Base-by-base conservation (phyloP, 306 rosid species). In the Trichosanthes truncata region DNA sequence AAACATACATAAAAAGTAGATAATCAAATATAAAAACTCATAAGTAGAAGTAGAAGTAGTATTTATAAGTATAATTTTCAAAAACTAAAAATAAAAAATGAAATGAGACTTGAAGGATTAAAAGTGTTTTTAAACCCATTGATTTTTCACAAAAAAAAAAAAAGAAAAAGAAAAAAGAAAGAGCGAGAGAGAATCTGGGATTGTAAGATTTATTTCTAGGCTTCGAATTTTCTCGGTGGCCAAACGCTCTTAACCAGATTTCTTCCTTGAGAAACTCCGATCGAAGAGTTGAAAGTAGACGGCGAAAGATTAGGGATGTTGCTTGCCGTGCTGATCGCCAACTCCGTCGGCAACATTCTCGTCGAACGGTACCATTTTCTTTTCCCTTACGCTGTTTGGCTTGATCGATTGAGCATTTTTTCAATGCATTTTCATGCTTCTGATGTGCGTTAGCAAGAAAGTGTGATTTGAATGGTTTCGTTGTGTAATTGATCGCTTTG, bases 281-380 rank as follows among this genome's bases (percentile, higher is more conserved):
- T 66, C 81, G 62, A 21, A 65, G 4, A 35, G 23, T n/a, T 41
- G 74, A 85, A 33, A 13, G 55, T 25, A 9, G 79, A 20, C 75
- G 68, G 15, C 77, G 20, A 65, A 25, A 60, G 75, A 49, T 7
- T 7, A 72, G 46, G 53, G 41, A 35, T 92, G 95, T 86, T 92
- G 40, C 92, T 90, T 5, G 95, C 95, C 2, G 93, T 92, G 51
- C 78, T 89, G 74, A 87, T 90, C 82, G 89, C 93, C 80, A 92
- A 92, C 56, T 85, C 93, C 18, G 95, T 84, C 60, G 97, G 95
- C 83, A 92, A 92, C 80, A 92, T 92, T 84, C 91, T 92, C 23
- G 88, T 92, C 59, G 97, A 92, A 84, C 93, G 97, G 97, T 90
- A 82, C 79, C 73, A 7, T 72, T 62, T 74, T 46, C 21, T 59